Percentiles rank a stretch among this genome's conserved stretches.
phyloP scores from a whole-genome alignment of 257 asterid genomes.

The Nicotiana paniculata region DNA sequence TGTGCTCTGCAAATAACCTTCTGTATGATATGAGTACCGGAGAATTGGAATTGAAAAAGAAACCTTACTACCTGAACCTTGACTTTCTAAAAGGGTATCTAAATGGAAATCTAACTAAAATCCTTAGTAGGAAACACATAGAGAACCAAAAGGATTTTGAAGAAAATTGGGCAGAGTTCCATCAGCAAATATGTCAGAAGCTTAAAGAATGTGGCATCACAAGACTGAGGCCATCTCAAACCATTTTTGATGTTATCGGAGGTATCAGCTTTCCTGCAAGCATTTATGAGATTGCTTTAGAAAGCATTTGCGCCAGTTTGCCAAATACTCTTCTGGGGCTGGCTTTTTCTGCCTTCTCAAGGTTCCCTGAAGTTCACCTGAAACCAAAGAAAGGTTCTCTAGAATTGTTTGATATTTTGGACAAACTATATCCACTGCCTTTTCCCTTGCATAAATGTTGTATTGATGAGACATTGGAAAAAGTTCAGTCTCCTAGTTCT shows the following conservation, averaged over 20 bases:
- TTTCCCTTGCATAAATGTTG: conserved; percentile 34
- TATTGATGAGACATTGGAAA: conserved; percentile 37
- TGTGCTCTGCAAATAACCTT: conserved; percentile 29
- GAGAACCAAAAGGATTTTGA: conserved; percentile 15
- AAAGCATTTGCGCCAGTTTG: conserved; percentile 38
- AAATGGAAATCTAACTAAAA: conserved; percentile 33
- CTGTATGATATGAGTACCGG: conserved; percentile 25
- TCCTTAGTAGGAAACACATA: conserved; percentile 20
- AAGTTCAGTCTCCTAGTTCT: conserved; percentile 32
- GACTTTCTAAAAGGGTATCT: conserved; percentile 46
- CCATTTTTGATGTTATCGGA: conserved; percentile 25
- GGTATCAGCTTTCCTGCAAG: conserved; percentile 55
- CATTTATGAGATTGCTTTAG: conserved; percentile 57
- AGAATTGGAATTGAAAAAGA: conserved; percentile 30
- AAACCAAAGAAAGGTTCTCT: conserved; percentile 20
- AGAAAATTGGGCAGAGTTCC: conserved; percentile 16
- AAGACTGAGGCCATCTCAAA: conserved; percentile 15
- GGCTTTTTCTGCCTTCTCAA: conserved; percentile 33
- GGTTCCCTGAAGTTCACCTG: conserved; percentile 21
- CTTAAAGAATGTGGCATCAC: conserved; percentile 30
- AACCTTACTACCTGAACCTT: conserved; percentile 28
- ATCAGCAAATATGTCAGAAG: conserved; percentile 34
- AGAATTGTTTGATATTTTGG: conserved; percentile 28
- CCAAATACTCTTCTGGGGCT: conserved; percentile 37
- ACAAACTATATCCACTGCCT: conserved; percentile 33